These are phyloP conservation scores for Zygosaccharomyces pseudorouxii DNA, from an alignment of 805 yeast species.

Conservation along the genomic window DNA sequence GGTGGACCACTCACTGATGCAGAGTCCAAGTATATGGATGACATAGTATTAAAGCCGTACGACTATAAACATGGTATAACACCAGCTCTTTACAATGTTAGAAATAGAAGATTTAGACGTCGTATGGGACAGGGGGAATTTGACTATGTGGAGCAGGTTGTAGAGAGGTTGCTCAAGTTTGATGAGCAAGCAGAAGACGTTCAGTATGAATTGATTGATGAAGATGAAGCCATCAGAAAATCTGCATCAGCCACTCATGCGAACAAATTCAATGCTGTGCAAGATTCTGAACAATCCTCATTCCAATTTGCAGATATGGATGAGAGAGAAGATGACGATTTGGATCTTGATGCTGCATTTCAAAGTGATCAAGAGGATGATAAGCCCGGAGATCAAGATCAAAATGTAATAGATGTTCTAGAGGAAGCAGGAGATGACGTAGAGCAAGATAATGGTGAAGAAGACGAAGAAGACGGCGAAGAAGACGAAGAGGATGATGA, in stretches of 20 bases:
- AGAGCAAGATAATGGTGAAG: conserved; percentile 35
- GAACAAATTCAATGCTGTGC: conserved; percentile 13
- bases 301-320: conserved; percentile 18
- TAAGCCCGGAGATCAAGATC: conserved; percentile 20
- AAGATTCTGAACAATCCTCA: conserved; percentile 1
- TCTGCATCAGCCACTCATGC: conserved; percentile 20
- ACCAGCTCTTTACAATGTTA: conserved; percentile 69
- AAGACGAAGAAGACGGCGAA: conserved; percentile 45
- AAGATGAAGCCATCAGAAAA: conserved; percentile 36
- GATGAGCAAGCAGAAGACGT: conserved; percentile 85
- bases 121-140: conserved; percentile 66
- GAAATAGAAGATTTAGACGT: conserved; percentile 65
- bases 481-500: conserved; percentile 44
- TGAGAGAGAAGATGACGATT: conserved; percentile 46
- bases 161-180: conserved; percentile 64
- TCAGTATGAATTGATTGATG: conserved; percentile 68
- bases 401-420: conserved; percentile 18
- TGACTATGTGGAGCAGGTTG: conserved; percentile 72
- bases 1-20: conserved; percentile 29
- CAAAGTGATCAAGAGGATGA: conserved; percentile 38
- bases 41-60: conserved; percentile 25
- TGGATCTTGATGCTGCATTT: conserved; percentile 54
- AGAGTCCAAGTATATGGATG: conserved; percentile 25
- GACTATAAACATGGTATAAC: conserved; percentile 74
- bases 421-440: conserved; percentile 37